Evolutionary conservation across 2,329 filamentous ascomycete species (phyloP), one percentile per base, ranked within the genome.

Genomic region (Penicillium nordicum): DNA sequence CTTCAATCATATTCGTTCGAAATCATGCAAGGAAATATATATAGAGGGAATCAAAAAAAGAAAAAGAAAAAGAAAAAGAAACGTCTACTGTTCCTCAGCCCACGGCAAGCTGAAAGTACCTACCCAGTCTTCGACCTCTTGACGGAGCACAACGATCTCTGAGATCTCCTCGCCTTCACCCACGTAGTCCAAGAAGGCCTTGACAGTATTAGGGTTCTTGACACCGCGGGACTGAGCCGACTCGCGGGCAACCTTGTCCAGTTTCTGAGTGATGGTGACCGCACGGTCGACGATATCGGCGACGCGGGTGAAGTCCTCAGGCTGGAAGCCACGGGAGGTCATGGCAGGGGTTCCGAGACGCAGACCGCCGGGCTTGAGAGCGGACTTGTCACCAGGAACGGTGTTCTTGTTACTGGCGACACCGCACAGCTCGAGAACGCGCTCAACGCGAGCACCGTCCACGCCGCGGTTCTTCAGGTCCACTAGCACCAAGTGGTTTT

Each of bases 391-490:
- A 42, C 93, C 94, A 1, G 94, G 94, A 0, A 97, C 93, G 8
- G 94, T 97, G 80, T 99, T 99, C 84, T 99, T 99, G 83, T 99
- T 99, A 72, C 90, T 89, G n/a, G 94, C 94, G 50, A 97, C 93
- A 67, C 93, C 93, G 63, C 95, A 91, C 45, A 96, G 85, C 74
- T 97, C 92, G 25, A 97, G 83, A 16, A 96, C 87, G 45, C 91
- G 87, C 79, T 97, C 92, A 14, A 96, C 91, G 51, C 92, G 88
- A 25, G 94, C 94, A 70, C 94, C 94, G 70, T 99, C 94, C 18
- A 99, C 86, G 62, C 80, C 83, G 73, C 90, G 85, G 72, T 92
- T 86, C 75, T 95, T 92, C 64, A 99, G 87, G 77, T 99, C 94
- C 59, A 99, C 79, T 56, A 99, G 87, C 47, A 99, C 92, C 83